phyloP scores from a whole-genome alignment of 495 filamentous ascomycete genomes.

The Bryoglossum gracile region DNA sequence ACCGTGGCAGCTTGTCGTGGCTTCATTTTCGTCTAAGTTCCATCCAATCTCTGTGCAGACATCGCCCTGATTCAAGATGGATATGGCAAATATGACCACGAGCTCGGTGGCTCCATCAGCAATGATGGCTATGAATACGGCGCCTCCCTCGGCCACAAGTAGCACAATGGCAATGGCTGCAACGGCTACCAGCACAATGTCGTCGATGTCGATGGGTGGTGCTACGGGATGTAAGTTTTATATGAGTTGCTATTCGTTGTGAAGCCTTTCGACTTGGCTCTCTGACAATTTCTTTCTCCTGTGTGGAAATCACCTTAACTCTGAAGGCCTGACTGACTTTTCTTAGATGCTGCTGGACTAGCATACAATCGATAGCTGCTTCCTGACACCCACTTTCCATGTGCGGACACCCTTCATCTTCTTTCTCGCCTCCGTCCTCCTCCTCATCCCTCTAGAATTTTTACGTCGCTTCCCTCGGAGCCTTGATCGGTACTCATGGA shows the following conservation, averaged over 20 bases:
- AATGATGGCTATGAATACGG: background rate
- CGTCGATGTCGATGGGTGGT: conserved; percentile 6
- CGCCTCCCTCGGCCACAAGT: too few species aligned
- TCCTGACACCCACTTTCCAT: conserved; percentile 9
- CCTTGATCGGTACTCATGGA: conserved; percentile 4
- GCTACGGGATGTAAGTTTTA: conserved; percentile 1
- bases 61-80: background rate
- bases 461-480: conserved; percentile 8
- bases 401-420: conserved; percentile 13
- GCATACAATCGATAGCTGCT: conserved; percentile 17
- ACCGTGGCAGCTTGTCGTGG: background rate
- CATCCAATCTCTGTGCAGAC: background rate
- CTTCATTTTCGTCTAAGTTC: background rate
- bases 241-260: background rate
- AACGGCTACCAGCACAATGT: background rate
- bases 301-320: background rate
- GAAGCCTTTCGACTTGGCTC: background rate
- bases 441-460: conserved; percentile 15
- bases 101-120: background rate
- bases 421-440: conserved; percentile 13
- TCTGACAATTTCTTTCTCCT: background rate
- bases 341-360: conserved; percentile 15
- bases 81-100: background rate
- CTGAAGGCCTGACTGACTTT: background rate
- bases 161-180: background rate